Base-by-base conservation (phyloP, 257 asterid genomes). In the Scutellaria minor region DNA sequence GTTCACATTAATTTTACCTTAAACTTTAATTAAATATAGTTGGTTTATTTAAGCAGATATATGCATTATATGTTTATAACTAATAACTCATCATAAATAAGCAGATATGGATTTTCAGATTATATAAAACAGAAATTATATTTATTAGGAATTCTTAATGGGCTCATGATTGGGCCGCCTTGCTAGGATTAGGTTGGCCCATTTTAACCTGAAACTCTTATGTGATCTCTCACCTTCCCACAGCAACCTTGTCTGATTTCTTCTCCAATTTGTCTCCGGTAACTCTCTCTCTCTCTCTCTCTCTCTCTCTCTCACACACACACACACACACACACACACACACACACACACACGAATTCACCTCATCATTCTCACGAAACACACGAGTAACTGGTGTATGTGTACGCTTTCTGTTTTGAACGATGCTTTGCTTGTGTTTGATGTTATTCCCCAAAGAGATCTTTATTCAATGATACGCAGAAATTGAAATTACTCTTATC, bases 381-480 rank as follows among this genome's bases (percentile, higher is more conserved):
- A 2, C 31, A 2, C 65, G 5, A 71, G 27, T 2, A 37, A 31
- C 6, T 15, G 27, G 6, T 62, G 6, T 20, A 1, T 10, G 11
- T 20, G 0, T 18, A 53, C 6, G 13, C 31, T 41, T 15, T 6
- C 35, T 0, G 5, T 9, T 71, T 20, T 14, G 48, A 5, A 60
- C 3, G 1, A 11, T 47, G 69, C 1, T 9, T 24, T 45, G 37
- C 20, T 47, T 4, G 13, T 72, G 76, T 72, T 72, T 61, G 76
- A 59, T 71, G 58, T 40, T 60, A 60, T 60, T 35, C 70, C 76
- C 37, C n/a, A 18, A 37, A 35, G 68, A 59, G 53, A 31, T 22
- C 39, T 70, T 70, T 45, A 31, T 60, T 12, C 6, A 55, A 22
- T 4, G 14, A 68, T 52, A 3, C 45, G 6, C 22, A 2, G 54